Percentiles rank a stretch among this genome's conserved stretches.
Conservation (phyloP, 1,284 basidiomycete species). For the Termitomyces sp. region DNA sequence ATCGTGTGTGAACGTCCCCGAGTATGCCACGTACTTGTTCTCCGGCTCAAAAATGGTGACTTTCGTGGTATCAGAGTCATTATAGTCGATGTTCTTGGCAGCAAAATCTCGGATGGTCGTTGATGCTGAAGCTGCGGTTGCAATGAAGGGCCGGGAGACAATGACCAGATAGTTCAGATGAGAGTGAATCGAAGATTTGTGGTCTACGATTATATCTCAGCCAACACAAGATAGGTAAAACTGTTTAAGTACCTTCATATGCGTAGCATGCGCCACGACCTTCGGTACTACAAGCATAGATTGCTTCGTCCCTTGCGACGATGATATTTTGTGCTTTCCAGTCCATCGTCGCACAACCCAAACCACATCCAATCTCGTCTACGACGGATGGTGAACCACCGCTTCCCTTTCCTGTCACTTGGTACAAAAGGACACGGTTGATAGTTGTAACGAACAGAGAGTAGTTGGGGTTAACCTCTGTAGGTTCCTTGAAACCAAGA, state of each 20-base stretch:
- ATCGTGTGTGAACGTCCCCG: constrained; percentile 73
- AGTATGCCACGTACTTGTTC: constrained; percentile 88
- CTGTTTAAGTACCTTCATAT: constrained; percentile 66
- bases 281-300: constrained; percentile 83
- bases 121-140: constrained; percentile 60
- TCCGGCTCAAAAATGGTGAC: constrained; percentile 90
- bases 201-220: constrained; percentile 35
- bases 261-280: constrained; percentile 86
- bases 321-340: constrained; percentile 70
- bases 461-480: constrained; percentile 43
- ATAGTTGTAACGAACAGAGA: constrained; percentile 88
- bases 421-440: constrained; percentile 73
- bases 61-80: constrained; percentile 70
- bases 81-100: constrained; percentile 39
- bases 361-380: constrained; percentile 81
- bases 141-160: constrained; percentile 78
- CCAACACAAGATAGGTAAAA: background rate
- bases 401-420: constrained; percentile 72
- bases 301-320: constrained; percentile 88
- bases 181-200: constrained; percentile 66
- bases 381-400: constrained; percentile 65
- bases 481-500: constrained; percentile 78
- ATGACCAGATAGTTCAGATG: constrained; percentile 84
- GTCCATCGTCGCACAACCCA: constrained; percentile 84
- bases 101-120: constrained; percentile 76